Evolutionary conservation across 495 filamentous ascomycete species (phyloP).

Genomic region (Aspergillus homomorphus): DNA sequence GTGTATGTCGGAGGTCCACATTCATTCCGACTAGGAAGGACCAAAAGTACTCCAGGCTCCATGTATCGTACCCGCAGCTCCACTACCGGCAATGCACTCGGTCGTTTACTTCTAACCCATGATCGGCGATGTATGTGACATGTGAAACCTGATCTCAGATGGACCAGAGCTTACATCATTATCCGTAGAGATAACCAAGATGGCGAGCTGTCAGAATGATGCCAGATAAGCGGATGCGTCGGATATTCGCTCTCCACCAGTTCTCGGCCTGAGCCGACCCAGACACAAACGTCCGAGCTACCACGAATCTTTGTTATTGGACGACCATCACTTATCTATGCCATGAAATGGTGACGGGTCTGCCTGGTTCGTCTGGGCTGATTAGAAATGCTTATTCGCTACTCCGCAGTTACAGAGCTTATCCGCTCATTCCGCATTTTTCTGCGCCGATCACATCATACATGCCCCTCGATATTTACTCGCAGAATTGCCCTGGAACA

Average conservation of each 20-base stretch:
- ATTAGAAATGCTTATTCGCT: not conserved
- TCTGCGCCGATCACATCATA: constrained; percentile 1
- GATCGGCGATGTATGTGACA: too few species aligned
- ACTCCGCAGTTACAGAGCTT: not conserved
- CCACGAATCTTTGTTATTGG: not conserved
- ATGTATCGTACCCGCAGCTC: too few species aligned
- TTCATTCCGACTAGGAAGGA: too few species aligned
- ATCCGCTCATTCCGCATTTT: not conserved
- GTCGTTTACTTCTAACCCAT: too few species aligned
- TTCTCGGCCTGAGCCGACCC: too few species aligned
- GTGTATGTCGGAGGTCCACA: too few species aligned
- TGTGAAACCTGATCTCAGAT: too few species aligned
- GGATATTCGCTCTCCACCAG: not conserved
- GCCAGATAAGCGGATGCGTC: not conserved
- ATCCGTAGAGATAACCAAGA: too few species aligned
- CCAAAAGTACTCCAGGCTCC: too few species aligned
- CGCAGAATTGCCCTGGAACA: not conserved
- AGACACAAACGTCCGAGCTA: not conserved
- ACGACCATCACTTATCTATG: not conserved
- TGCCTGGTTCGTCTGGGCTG: not conserved
- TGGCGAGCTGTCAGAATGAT: not conserved
- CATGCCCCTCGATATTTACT: not conserved
- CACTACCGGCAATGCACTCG: too few species aligned
- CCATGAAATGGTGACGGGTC: not conserved
- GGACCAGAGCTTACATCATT: too few species aligned